Conservation (phyloP, 768 basidiomycete genomes). For the Macrolepiota fuliginosa region DNA sequence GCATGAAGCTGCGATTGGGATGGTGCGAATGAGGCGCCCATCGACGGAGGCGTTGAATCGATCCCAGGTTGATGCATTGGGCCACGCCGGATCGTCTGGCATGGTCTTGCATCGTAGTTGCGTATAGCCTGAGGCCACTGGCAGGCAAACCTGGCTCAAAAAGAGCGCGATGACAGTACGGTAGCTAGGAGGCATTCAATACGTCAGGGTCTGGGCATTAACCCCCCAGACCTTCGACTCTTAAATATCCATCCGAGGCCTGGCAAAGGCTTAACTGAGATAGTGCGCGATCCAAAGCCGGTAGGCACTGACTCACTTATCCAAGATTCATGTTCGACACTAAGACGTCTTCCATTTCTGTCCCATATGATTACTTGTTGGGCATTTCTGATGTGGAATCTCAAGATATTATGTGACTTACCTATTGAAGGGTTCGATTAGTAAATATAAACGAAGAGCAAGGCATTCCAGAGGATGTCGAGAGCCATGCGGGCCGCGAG, state of each 20-base stretch:
- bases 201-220: no score
- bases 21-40: conserved; percentile 12
- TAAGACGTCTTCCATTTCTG: conserved; percentile 23
- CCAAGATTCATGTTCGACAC: conserved; percentile 39
- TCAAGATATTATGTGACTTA: no score
- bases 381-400: no score
- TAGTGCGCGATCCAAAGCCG: no score
- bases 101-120: not conserved
- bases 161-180: not conserved
- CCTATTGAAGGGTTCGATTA: no score
- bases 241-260: no score
- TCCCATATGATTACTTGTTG: no score
- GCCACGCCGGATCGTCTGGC: conserved; percentile 14
- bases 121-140: not conserved
- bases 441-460: no score
- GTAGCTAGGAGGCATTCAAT: not conserved
- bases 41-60: conserved; percentile 14
- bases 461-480: no score
- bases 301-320: conserved; percentile 23
- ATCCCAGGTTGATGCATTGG: conserved; percentile 8
- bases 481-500: no score
- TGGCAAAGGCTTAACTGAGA: no score
- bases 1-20: conserved; percentile 8
- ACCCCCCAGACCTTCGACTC: no score
- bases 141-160: not conserved